Conservation (phyloP, 2,329 filamentous ascomycete genomes). For the Epichloe typhina region DNA sequence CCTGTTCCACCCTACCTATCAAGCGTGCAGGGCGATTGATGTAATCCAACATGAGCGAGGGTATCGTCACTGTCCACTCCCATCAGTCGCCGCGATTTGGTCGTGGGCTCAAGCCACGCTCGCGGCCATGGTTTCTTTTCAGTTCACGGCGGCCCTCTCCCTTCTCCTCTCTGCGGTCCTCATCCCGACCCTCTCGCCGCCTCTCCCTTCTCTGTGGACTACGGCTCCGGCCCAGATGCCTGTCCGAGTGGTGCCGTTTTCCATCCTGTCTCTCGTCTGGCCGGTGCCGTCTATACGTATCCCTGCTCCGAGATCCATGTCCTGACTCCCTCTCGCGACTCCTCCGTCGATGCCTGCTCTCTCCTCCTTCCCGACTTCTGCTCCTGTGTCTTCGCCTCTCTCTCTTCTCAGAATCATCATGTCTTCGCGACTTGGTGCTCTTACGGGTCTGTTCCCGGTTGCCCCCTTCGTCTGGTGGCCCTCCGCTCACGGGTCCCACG, state of each 20-base stretch:
- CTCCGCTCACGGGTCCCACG: conserved; percentile 15
- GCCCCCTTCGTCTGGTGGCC: conserved; percentile 13
- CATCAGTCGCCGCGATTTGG: neutral
- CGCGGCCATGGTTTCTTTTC: conserved; percentile 10
- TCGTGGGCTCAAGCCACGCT: conserved; percentile 5
- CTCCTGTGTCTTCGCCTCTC: conserved; percentile 24
- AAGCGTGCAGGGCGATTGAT: no score
- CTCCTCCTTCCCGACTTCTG: conserved; percentile 16
- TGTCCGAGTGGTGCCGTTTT: conserved; percentile 3
- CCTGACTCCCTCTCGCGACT: conserved; percentile 6
- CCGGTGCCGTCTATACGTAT: conserved; percentile 2
- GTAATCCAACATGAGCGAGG: neutral
- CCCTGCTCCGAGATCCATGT: conserved; percentile 9
- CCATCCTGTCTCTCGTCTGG: conserved; percentile 2
- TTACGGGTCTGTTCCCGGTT: conserved; percentile 13
- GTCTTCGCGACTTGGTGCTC: conserved; percentile 18
- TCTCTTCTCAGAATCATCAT: conserved; percentile 17
- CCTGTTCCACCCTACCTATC: no score
- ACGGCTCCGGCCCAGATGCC: conserved; percentile 3
- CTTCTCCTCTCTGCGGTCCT: conserved; percentile 3
- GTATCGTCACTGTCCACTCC: neutral
- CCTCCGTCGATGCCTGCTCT: conserved; percentile 18
- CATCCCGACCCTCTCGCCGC: conserved; percentile 9
- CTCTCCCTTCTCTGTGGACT: conserved; percentile 7
- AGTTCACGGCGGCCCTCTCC: conserved; percentile 10